Conservation (phyloP, 1,284 basidiomycete genomes). For the Rhodotorula sp. region DNA sequence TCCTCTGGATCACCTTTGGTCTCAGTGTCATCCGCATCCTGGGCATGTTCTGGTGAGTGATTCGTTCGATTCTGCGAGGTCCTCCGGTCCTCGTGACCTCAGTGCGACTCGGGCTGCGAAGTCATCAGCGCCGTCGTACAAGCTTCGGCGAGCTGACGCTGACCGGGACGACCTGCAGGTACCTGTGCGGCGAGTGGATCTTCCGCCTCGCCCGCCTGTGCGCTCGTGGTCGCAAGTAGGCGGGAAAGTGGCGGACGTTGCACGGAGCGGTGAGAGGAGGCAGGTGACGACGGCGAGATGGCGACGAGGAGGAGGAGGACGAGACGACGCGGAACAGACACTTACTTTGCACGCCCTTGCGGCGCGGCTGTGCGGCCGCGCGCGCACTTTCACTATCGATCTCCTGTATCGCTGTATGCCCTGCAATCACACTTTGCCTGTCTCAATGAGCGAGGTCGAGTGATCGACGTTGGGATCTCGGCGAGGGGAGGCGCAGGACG, state of each 20-base stretch:
- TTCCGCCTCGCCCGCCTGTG: slow-evolving; percentile 30
- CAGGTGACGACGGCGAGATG: not conserved
- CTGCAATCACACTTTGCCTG: no score
- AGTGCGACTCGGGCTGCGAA: no score
- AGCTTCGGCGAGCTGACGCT: not conserved
- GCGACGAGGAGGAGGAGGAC: not conserved
- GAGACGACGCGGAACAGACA: not conserved
- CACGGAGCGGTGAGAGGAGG: no score
- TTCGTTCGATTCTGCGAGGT: not conserved
- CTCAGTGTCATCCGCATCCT: slow-evolving; percentile 75
- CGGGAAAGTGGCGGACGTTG: no score
- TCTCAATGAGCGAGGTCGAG: no score
- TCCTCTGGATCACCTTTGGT: slow-evolving; percentile 86
- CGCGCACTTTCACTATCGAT: no score
- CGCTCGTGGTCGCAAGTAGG: slow-evolving; percentile 16
- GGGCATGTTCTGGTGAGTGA: slow-evolving; percentile 34
- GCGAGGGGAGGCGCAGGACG: no score
- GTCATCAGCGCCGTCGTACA: no score
- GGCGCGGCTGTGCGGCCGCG: no score
- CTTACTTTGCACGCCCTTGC: not conserved
- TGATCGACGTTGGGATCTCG: no score
- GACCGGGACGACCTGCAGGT: slow-evolving; percentile 56
- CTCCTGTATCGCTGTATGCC: no score
- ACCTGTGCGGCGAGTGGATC: slow-evolving; percentile 32
- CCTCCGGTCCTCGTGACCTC: no score